Evolutionary conservation across 768 basidiomycete genomes (phyloP).

Genomic region (Antrodiella citrinella): DNA sequence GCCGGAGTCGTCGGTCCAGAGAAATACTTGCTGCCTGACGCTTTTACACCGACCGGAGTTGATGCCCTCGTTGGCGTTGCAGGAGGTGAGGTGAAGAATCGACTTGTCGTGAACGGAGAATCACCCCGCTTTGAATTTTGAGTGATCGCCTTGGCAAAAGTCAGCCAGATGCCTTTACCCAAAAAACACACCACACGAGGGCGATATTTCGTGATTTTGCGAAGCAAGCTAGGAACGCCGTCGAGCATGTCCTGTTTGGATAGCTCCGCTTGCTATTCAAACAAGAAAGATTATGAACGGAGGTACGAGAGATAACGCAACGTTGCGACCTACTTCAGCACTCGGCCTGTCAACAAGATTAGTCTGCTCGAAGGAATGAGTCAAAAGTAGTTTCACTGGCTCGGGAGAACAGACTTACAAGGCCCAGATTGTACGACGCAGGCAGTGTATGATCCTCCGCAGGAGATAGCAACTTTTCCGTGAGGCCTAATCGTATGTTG

Average conservation of each 20-base stretch:
- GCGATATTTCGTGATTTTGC: constrained; percentile 46
- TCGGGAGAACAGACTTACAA: constrained; percentile 33
- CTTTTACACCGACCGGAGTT: neutral
- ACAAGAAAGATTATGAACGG: neutral
- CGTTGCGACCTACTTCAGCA: constrained; percentile 37
- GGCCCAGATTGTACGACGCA: constrained; percentile 47
- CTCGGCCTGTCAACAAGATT: constrained; percentile 70
- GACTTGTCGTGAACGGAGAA: neutral
- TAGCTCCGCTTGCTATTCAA: constrained; percentile 49
- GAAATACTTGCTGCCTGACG: neutral
- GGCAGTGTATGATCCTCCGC: constrained; percentile 57
- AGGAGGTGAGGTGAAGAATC: neutral
- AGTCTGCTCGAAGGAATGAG: constrained; percentile 37
- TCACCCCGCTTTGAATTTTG: neutral
- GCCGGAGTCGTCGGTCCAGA: neutral
- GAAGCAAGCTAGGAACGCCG: constrained; percentile 49
- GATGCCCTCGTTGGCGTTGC: neutral
- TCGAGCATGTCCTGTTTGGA: constrained; percentile 40
- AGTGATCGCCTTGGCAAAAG: constrained; percentile 6
- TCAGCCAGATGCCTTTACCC: constrained; percentile 59
- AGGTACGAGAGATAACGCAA: neutral
- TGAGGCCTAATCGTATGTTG: constrained; percentile 40
- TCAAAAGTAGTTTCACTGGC: neutral
- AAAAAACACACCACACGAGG: constrained; percentile 74
- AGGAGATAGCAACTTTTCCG: constrained; percentile 40